These are phyloP conservation scores for Triticum dicoccoides DNA, from an alignment of 176 grass and related monocot genomes.

Conservation along the genomic window DNA sequence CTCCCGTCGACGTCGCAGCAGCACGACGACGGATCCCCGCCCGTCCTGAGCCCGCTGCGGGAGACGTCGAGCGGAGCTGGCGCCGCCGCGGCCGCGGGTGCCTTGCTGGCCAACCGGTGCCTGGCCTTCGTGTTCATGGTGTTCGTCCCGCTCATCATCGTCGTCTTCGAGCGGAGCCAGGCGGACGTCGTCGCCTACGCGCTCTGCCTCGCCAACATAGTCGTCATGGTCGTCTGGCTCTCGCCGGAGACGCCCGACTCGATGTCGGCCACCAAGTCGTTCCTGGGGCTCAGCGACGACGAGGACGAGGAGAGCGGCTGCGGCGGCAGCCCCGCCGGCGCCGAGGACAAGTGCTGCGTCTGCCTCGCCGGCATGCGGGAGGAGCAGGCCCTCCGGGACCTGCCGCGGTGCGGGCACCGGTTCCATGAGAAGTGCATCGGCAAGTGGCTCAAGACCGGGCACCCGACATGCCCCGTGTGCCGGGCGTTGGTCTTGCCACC, in stretches of 20 bases:
- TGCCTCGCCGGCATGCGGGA: slow-evolving; percentile 61
- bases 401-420: slow-evolving; percentile 54
- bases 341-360: slow-evolving; percentile 48
- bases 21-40: slow-evolving; percentile 8
- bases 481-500: slow-evolving; percentile 38
- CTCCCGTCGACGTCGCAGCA: not conserved
- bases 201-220: slow-evolving; percentile 54
- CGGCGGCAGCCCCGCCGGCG: not conserved
- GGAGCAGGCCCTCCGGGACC: slow-evolving; percentile 43
- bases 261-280: slow-evolving; percentile 35
- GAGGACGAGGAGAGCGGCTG: slow-evolving; percentile 34
- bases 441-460: slow-evolving; percentile 60
- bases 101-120: slow-evolving; percentile 37
- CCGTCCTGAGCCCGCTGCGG: slow-evolving; percentile 38
- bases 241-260: slow-evolving; percentile 25
- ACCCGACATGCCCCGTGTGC: slow-evolving; percentile 64
- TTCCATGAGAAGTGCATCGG: slow-evolving; percentile 76
- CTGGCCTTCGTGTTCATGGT: slow-evolving; percentile 53
- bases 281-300: slow-evolving; percentile 51
- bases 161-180: slow-evolving; percentile 64
- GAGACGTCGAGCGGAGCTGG: not conserved
- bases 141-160: slow-evolving; percentile 53
- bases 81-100: not conserved
- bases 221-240: slow-evolving; percentile 67
- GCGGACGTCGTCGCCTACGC: slow-evolving; percentile 48